Base-by-base conservation (phyloP, 495 filamentous ascomycete species). In the Cairneyella variabilis region DNA sequence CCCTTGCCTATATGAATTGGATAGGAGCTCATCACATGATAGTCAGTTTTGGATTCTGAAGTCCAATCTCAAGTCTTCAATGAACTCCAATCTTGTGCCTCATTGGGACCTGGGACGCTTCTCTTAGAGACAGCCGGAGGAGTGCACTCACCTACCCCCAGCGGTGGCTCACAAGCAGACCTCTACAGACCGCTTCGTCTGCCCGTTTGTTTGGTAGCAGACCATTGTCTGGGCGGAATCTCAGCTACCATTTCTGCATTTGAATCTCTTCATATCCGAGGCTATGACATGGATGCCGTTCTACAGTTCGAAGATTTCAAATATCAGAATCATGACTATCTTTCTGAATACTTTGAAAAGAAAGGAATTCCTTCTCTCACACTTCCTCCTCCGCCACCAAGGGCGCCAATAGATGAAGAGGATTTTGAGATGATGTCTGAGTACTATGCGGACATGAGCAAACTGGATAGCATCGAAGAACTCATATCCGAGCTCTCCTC, bases 91-190 rank as follows among this genome's bases (percentile, higher is more conserved):
- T 16, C 39, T 22, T 59, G 56, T 43, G 39, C 53, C 10, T 3
- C 44, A 48, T n/a, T 20, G 2, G 50, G 32, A 22, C 10, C 23
- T 43, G 71, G 71, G 1, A 74, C 69, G 57, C 53, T 83, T 2
- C 68, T 91, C 26, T 71, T 91, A 28, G 88, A 91, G 64, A 91
- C 88, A 1, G 88, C 88, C 0, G 88, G 88, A 3, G 88, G 88
- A 9, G 82, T 88, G 0, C 79, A 89, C 60, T 89, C 86, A 1
- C 88, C 88, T 0, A 77, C 78, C 1, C 86, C 86, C 10, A 84
- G 80, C 49, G 86, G 85, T n/a, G 83, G 72, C 23, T 84, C 83
- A 0, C 88, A 91, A 60, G 86, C 83, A 5, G 86, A 91, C 58
- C 65, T 89, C 23, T 91, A 88, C 64, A 73, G 80, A 1, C 81